Percentiles rank a stretch among this genome's conserved stretches.
Evolutionary conservation across 768 basidiomycete genomes (phyloP).

Genomic region (Nevesoporus exiguus): DNA sequence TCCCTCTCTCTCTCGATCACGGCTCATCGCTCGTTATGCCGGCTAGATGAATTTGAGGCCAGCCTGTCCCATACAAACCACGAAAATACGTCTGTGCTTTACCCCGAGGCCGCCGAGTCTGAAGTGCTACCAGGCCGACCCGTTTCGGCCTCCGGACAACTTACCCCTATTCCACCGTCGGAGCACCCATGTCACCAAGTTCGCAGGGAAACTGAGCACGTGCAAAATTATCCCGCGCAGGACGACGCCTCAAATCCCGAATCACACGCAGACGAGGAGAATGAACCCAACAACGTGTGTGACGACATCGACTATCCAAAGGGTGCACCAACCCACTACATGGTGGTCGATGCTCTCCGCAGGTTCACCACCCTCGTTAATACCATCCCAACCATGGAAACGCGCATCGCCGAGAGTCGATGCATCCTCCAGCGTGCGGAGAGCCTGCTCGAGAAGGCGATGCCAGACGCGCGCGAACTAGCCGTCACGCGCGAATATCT

Average conservation of each 20-base stretch:
- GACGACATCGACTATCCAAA: neutral
- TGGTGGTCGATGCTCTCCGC: conserved; percentile 29
- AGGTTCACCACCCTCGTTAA: conserved; percentile 25
- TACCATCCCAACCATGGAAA: conserved; percentile 16
- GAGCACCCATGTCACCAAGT: neutral
- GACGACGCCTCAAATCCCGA: neutral
- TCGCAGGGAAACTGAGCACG: neutral
- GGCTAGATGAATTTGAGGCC: conserved; percentile 8
- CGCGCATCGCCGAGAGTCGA: conserved; percentile 18
- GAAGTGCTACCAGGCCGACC: neutral
- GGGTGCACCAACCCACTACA: conserved; percentile 21
- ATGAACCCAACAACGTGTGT: neutral
- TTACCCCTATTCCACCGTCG: neutral
- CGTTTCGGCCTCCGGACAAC: neutral
- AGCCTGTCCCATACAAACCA: neutral
- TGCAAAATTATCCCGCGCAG: neutral
- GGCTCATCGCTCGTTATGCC: neutral
- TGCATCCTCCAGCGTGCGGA: conserved; percentile 19
- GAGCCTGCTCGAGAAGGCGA: conserved; percentile 10
- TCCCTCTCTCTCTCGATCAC: neutral
- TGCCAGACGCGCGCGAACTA: conserved; percentile 19
- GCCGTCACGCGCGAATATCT: conserved; percentile 24
- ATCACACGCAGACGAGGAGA: conserved; percentile 4
- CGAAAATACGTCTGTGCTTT: neutral
- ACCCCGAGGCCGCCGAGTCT: neutral